phyloP scores from a whole-genome alignment of 805 yeast species.

The Lachancea kluyveri region DNA sequence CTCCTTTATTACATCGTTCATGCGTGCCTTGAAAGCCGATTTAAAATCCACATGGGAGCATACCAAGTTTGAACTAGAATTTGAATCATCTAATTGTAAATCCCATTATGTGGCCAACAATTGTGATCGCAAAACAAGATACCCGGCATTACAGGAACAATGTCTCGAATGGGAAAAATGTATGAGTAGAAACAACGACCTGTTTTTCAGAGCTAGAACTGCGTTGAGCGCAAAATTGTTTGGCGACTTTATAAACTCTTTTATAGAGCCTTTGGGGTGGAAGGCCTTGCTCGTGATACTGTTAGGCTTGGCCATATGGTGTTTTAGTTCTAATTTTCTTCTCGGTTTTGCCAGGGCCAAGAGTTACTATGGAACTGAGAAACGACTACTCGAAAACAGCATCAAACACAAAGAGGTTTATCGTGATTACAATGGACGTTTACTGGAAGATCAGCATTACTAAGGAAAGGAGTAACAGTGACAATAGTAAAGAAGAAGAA shows the following conservation, averaged over 20 bases:
- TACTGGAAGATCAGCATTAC: too few species aligned
- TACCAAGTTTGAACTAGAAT: slow-evolving; percentile 38
- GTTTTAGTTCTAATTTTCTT: slow-evolving; percentile 55
- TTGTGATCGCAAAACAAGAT: slow-evolving; percentile 49
- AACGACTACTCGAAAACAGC: too few species aligned
- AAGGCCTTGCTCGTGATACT: slow-evolving; percentile 46
- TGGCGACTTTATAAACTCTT: slow-evolving; percentile 54
- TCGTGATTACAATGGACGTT: too few species aligned
- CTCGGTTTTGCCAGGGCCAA: slow-evolving; percentile 61
- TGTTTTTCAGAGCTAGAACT: slow-evolving; percentile 41
- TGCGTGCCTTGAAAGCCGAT: slow-evolving; percentile 49
- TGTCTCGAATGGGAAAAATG: slow-evolving; percentile 63
- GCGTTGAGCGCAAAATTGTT: slow-evolving; percentile 55
- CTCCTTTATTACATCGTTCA: slow-evolving; percentile 37
- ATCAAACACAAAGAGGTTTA: too few species aligned
- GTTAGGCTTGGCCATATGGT: slow-evolving; percentile 35
- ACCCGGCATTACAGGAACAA: slow-evolving; percentile 50
- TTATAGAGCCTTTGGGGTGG: slow-evolving; percentile 62
- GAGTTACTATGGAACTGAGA: slow-evolving; percentile 32
- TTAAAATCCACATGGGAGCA: slow-evolving; percentile 45
- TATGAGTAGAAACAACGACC: slow-evolving; percentile 48
- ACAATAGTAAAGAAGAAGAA: too few species aligned
- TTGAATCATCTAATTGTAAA: slow-evolving; percentile 51
- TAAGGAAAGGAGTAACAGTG: too few species aligned
- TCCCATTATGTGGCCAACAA: slow-evolving; percentile 46